A percentile compares a stretch with the other conserved stretches of the same genome.
Evolutionary conservation across 2,329 filamentous ascomycete species (phyloP).

Genomic region (Penicillium sp.): DNA sequence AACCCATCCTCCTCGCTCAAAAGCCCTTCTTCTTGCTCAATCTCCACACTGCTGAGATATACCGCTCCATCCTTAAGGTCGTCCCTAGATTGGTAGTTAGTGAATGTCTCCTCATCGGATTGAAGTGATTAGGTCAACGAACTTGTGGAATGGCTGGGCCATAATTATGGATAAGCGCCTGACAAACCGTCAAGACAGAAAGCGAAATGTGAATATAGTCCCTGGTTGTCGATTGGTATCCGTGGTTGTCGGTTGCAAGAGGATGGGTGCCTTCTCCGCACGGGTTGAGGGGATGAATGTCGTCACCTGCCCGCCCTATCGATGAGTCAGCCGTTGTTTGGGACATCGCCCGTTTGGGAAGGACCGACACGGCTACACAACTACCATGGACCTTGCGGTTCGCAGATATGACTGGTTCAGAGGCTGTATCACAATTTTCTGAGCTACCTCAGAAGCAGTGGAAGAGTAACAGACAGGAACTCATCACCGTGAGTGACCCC

Average conservation of each 20-base stretch:
- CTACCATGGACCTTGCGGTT: not conserved
- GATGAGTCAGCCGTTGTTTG: slow-evolving; percentile 9
- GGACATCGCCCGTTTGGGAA: not conserved
- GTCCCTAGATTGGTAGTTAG: slow-evolving; percentile 15
- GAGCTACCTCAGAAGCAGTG: no score
- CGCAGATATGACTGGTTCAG: not conserved
- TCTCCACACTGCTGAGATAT: slow-evolving; percentile 5
- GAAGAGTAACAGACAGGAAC: no score
- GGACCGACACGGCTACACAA: not conserved
- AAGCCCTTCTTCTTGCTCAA: slow-evolving; percentile 9
- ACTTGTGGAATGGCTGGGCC: slow-evolving; percentile 7
- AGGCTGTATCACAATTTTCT: no score
- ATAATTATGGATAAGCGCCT: not conserved
- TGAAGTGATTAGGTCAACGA: not conserved
- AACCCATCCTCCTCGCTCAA: slow-evolving; percentile 2
- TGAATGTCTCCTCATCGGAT: not conserved
- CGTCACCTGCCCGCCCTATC: slow-evolving; percentile 5
- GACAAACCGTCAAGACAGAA: not conserved
- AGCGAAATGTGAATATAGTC: not conserved
- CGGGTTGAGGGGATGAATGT: slow-evolving; percentile 4
- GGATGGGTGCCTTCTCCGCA: slow-evolving; percentile 2
- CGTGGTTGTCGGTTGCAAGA: not conserved
- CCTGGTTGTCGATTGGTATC: not conserved
- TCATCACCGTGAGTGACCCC: no score
- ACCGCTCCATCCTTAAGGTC: slow-evolving; percentile 8